Evolutionary conservation across 148 eudicot species (phyloP).

Genomic region (Euryodendron excelsum): DNA sequence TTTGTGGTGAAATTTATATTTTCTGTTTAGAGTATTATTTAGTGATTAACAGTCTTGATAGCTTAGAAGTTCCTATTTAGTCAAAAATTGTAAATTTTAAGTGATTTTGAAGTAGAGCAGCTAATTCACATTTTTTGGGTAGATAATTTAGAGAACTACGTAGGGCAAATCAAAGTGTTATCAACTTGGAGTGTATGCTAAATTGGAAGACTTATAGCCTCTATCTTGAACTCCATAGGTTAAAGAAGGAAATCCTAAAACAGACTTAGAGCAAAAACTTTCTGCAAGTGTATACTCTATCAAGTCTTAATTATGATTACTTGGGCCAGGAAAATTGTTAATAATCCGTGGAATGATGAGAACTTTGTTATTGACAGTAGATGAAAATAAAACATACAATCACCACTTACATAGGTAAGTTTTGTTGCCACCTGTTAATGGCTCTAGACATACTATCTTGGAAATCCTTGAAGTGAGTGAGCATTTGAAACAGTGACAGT

Average conservation of each 20-base stretch:
- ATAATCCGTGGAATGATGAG: too few relatives aligned
- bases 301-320: too few relatives aligned
- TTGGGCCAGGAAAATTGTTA: too few relatives aligned
- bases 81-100: background rate
- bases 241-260: background rate
- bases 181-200: constrained; percentile 5
- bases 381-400: too few relatives aligned
- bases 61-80: background rate
- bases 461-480: too few relatives aligned
- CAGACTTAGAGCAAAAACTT: too few relatives aligned
- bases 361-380: too few relatives aligned
- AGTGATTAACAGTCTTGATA: background rate
- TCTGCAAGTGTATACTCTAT: too few relatives aligned
- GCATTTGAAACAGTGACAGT: too few relatives aligned
- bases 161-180: background rate
- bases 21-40: background rate
- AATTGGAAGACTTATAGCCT: background rate
- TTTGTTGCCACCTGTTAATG: too few relatives aligned
- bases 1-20: background rate
- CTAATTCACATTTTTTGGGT: background rate
- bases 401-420: too few relatives aligned
- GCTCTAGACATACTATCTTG: too few relatives aligned
- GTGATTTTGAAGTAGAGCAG: background rate
- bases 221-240: background rate
- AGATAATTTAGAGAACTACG: background rate